phyloP scores from a whole-genome alignment of 2,329 filamentous ascomycete genomes.

The Hymenotorrendiella dingleyae region DNA sequence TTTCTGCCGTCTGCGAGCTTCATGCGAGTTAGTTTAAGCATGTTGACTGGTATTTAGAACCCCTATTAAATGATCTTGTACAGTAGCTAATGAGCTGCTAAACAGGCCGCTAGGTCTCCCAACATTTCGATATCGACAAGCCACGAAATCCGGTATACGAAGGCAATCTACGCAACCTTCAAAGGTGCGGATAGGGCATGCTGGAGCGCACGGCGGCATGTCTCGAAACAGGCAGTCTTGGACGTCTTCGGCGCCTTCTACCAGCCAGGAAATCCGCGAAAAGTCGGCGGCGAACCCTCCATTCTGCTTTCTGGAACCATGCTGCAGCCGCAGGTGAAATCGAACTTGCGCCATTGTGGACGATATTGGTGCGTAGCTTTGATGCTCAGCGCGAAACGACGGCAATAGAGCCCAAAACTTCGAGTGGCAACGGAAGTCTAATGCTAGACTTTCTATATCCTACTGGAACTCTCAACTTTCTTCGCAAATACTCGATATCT shows the following conservation, averaged over 20 bases:
- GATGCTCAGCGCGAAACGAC: conserved; percentile 11
- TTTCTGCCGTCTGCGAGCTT: too few species aligned
- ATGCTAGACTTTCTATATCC: conserved; percentile 38
- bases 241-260: conserved; percentile 43
- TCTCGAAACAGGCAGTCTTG: conserved; percentile 48
- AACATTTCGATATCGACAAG: too few species aligned
- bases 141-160: too few species aligned
- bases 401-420: conserved; percentile 6
- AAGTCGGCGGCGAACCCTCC: conserved; percentile 42
- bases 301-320: conserved; percentile 51
- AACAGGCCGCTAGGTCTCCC: not conserved
- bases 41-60: not conserved
- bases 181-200: conserved; percentile 38
- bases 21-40: too few species aligned
- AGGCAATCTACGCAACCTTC: too few species aligned
- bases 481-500: conserved; percentile 29
- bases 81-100: not conserved
- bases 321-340: conserved; percentile 39
- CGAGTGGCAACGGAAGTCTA: conserved; percentile 14
- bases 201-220: conserved; percentile 54
- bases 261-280: conserved; percentile 28
- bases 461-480: conserved; percentile 32
- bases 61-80: not conserved
- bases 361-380: conserved; percentile 20
- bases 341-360: conserved; percentile 29